Evolutionary conservation across 192 early-diverging fungal genomes (phyloP).

Genomic region (Spizellomyces punctatus): DNA sequence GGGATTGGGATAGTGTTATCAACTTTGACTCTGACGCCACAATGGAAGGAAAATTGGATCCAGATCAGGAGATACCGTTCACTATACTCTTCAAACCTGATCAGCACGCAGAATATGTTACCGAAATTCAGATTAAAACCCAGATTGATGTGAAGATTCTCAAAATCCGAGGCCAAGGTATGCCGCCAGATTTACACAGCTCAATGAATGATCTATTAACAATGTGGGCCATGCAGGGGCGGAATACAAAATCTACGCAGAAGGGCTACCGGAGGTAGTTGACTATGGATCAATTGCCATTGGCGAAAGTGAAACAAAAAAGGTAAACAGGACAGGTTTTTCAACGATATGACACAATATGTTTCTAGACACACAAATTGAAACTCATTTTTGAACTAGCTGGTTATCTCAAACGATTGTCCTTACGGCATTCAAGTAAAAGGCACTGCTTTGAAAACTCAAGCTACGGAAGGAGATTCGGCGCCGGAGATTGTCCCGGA

Average conservation of each 20-base stretch:
- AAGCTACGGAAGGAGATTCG: neutral
- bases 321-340: neutral
- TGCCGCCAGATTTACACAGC: slow-evolving; percentile 3
- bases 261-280: slow-evolving; percentile 35
- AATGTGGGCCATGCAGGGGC: slow-evolving; percentile 25
- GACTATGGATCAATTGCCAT: slow-evolving; percentile 40
- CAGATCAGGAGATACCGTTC: slow-evolving; percentile 29
- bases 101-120: slow-evolving; percentile 22
- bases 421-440: slow-evolving; percentile 19
- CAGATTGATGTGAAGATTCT: slow-evolving; percentile 40
- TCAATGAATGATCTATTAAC: neutral
- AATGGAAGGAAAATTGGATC: slow-evolving; percentile 36
- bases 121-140: slow-evolving; percentile 37
- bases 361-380: too few relatives aligned
- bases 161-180: slow-evolving; percentile 25
- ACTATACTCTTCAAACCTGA: slow-evolving; percentile 38
- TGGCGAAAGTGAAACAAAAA: slow-evolving; percentile 19
- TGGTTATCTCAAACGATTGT: slow-evolving; percentile 35
- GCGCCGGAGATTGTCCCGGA: slow-evolving; percentile 11
- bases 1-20: slow-evolving; percentile 42
- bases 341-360: too few relatives aligned
- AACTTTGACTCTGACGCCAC: slow-evolving; percentile 20
- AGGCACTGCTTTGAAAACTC: neutral
- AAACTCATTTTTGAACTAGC: neutral
- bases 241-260: slow-evolving; percentile 38